Evolutionary conservation across 169 alveolate genomes (phyloP).

Genomic region (Eimeria necatrix): DNA sequence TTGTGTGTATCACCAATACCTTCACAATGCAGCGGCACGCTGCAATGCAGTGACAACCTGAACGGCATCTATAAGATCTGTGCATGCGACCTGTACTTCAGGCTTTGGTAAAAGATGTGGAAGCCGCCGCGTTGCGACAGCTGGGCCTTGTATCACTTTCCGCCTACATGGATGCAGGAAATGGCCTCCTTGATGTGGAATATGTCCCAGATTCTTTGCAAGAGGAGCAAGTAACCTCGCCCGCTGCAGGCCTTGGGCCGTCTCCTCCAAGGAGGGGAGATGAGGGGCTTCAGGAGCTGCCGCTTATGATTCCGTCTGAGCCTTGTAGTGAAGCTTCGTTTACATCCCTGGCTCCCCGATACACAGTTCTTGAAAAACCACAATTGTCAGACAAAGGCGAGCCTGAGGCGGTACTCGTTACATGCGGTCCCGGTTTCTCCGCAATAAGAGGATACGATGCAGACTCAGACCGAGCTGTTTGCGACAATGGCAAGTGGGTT

Average conservation of each 20-base stretch:
- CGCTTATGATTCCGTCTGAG: slow-evolving; percentile 55
- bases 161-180: slow-evolving; percentile 8
- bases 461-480: slow-evolving; percentile 79
- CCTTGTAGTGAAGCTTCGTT: slow-evolving; percentile 61
- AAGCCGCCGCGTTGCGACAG: slow-evolving; percentile 56
- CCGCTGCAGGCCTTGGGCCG: slow-evolving; percentile 73
- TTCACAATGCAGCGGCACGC: no score
- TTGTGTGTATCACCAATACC: no score
- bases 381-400: slow-evolving; percentile 58
- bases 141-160: slow-evolving; percentile 62
- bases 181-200: slow-evolving; percentile 56
- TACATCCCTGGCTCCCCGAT: slow-evolving; percentile 35
- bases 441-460: slow-evolving; percentile 72
- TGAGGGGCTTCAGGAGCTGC: slow-evolving; percentile 65
- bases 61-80: no score
- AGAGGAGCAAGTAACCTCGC: slow-evolving; percentile 62
- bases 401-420: slow-evolving; percentile 64
- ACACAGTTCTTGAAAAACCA: neutral
- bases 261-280: slow-evolving; percentile 44
- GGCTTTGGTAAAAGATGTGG: slow-evolving; percentile 30
- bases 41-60: neutral
- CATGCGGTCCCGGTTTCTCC: slow-evolving; percentile 30
- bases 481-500: slow-evolving; percentile 82
- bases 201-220: slow-evolving; percentile 31
- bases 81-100: neutral